Evolutionary conservation across 2,329 filamentous ascomycete species (phyloP).

Genomic region (Emergomyces pasteurianus): DNA sequence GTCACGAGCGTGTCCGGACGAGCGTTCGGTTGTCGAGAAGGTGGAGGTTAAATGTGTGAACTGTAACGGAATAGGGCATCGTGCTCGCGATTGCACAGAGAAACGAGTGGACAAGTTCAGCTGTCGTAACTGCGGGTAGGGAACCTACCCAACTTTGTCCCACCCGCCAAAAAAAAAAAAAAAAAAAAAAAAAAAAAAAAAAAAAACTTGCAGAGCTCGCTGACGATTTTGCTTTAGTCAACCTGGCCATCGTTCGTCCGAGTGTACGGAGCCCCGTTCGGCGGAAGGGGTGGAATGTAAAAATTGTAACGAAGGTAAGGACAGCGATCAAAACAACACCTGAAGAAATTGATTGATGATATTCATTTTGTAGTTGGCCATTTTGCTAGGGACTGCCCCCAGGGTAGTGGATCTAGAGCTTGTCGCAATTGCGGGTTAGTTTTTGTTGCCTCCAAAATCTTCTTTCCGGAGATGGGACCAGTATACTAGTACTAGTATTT

Average conservation of each 20-base stretch:
- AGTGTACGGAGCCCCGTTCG: constrained; percentile 37
- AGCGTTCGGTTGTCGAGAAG: constrained; percentile 28
- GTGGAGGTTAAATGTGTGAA: constrained; percentile 40
- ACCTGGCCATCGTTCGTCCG: constrained; percentile 35
- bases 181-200: too few relatives aligned
- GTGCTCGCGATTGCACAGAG: constrained; percentile 36
- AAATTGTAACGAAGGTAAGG: constrained; percentile 30
- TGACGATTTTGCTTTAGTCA: constrained; percentile 19
- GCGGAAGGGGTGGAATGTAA: constrained; percentile 35
- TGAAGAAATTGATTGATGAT: constrained; percentile 8
- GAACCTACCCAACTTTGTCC: background rate
- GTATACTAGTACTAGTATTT: too few relatives aligned
- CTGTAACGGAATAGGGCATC: constrained; percentile 37
- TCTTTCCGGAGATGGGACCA: background rate
- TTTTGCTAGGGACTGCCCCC: constrained; percentile 36
- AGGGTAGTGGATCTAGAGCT: constrained; percentile 21
- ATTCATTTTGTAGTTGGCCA: constrained; percentile 28
- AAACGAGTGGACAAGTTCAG: constrained; percentile 26
- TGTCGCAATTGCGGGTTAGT: constrained; percentile 37
- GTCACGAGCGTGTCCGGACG: constrained; percentile 36
- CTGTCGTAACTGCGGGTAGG: constrained; percentile 44
- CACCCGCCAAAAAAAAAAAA: too few relatives aligned
- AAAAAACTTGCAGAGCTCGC: background rate
- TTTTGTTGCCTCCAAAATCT: background rate
- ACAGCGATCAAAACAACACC: background rate